Conservation (phyloP, 1,284 basidiomycete species). For the Xerocomus cyaneibrunnescens region DNA sequence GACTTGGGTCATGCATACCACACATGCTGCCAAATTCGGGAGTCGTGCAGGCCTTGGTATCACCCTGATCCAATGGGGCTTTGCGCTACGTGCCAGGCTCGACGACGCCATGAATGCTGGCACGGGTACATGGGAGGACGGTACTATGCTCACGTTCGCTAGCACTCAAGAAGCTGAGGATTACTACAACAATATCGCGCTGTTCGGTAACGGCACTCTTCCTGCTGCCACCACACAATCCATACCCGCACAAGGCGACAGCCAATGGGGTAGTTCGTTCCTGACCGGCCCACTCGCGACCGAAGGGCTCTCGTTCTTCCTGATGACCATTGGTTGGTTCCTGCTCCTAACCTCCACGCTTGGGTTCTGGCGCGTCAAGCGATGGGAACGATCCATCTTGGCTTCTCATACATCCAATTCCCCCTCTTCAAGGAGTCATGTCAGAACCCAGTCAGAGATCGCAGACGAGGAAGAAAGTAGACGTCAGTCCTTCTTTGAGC, state of each 20-base stretch:
- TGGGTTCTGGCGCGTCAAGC: constrained; percentile 90
- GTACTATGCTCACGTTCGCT: constrained; percentile 33
- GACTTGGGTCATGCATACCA: constrained; percentile 91
- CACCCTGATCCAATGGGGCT: constrained; percentile 93
- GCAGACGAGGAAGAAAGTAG: constrained; percentile 25
- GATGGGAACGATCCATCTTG: constrained; percentile 78
- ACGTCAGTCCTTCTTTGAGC: constrained; percentile 31
- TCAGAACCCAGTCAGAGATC: constrained; percentile 27
- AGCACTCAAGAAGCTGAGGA: constrained; percentile 52
- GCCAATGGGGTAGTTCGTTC: constrained; percentile 30
- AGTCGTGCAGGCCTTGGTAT: constrained; percentile 93
- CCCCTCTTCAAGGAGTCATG: constrained; percentile 18
- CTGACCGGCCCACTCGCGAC: constrained; percentile 57
- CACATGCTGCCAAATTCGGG: constrained; percentile 94
- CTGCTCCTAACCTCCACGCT: constrained; percentile 84
- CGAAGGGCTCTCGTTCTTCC: constrained; percentile 91
- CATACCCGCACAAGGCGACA: constrained; percentile 8
- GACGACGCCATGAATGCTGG: constrained; percentile 34
- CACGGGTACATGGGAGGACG: constrained; percentile 30
- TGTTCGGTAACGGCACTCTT: constrained; percentile 15
- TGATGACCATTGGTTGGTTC: constrained; percentile 96
- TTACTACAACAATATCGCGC: constrained; percentile 36
- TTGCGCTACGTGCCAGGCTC: constrained; percentile 65
- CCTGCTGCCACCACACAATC: constrained; percentile 12
- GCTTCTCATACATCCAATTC: constrained; percentile 41